These are phyloP conservation scores for Hamamelis virginiana DNA, from an alignment of 164 flowering plant species.

Conservation along the genomic window DNA sequence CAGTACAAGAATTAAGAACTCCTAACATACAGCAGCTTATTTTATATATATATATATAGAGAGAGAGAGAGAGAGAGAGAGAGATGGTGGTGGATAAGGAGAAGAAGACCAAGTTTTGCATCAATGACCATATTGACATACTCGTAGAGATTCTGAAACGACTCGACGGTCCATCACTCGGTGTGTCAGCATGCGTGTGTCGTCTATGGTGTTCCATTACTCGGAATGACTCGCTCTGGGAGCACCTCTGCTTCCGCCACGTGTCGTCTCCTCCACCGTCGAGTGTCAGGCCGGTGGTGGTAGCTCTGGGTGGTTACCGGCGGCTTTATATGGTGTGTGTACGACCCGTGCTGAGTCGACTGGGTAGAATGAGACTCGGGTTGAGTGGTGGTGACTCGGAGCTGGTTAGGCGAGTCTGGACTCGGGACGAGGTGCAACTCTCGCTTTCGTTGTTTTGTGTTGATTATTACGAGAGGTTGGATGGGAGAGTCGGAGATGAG, in stretches of 20 bases:
- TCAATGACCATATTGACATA: conserved; percentile 81
- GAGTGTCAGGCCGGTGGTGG: conserved; percentile 49
- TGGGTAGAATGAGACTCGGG: conserved; percentile 18
- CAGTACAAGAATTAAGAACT: too few species aligned
- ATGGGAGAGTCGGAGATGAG: conserved; percentile 24
- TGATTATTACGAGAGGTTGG: conserved; percentile 76
- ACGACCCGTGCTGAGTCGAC: conserved; percentile 55
- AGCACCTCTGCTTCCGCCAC: conserved; percentile 76
- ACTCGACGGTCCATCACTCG: conserved; percentile 74
- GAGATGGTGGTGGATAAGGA: conserved; percentile 8
- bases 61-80: too few species aligned
- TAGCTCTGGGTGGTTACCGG: conserved; percentile 81
- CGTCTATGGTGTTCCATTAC: conserved; percentile 69
- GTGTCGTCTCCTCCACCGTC: conserved; percentile 50
- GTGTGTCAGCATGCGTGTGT: conserved; percentile 81
- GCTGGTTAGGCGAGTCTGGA: conserved; percentile 36
- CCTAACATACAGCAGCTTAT: not conserved
- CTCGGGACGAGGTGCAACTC: conserved; percentile 64
- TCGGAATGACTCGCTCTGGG: conserved; percentile 81
- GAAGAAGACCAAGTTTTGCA: conserved; percentile 36
- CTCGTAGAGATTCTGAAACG: conserved; percentile 69
- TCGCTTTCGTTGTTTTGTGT: conserved; percentile 79
- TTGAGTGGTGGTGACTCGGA: conserved; percentile 17
- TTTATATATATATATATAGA: too few species aligned
- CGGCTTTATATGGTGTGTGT: conserved; percentile 67